Conservation (phyloP, 768 basidiomycete species). For the Auricularia sp. region DNA sequence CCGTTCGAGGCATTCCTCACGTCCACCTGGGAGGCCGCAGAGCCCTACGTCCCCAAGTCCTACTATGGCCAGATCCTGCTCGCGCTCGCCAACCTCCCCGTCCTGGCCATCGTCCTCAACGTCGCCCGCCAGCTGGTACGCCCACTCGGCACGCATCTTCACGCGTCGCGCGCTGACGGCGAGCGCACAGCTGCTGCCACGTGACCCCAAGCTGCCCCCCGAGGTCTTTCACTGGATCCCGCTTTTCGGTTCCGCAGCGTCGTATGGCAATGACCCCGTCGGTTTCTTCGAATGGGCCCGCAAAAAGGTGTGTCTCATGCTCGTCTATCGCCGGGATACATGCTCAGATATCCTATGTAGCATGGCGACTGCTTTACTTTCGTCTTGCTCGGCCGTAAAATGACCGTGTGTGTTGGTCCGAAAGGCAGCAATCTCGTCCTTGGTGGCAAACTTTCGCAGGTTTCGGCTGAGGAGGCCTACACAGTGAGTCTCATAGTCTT, state of each 20-base stretch:
- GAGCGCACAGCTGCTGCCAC: constrained; percentile 47
- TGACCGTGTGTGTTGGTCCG: constrained; percentile 84
- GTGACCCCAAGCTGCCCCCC: constrained; percentile 67
- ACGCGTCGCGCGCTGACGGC: not conserved
- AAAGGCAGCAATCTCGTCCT: constrained; percentile 91
- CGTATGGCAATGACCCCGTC: constrained; percentile 88
- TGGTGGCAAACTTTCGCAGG: constrained; percentile 83
- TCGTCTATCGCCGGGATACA: not conserved
- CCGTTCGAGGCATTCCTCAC: constrained; percentile 1
- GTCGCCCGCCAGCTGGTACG: constrained; percentile 69
- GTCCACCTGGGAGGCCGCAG: constrained; percentile 3
- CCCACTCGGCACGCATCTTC: constrained; percentile 3
- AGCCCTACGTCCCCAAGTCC: constrained; percentile 5
- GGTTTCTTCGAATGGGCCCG: constrained; percentile 73
- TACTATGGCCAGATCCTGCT: constrained; percentile 21
- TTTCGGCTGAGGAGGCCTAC: constrained; percentile 96
- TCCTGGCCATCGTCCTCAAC: constrained; percentile 62
- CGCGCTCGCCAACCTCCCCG: constrained; percentile 51
- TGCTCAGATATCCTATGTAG: constrained; percentile 30
- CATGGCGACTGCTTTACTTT: constrained; percentile 98
- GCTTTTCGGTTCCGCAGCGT: constrained; percentile 76
- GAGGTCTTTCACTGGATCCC: constrained; percentile 91
- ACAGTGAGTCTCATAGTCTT: constrained; percentile 39
- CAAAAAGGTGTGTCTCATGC: constrained; percentile 49
- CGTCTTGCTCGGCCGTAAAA: constrained; percentile 74